These are phyloP conservation scores for Syncephalastrum racemosum DNA, from an alignment of 371 early-diverging fungal species.

Conservation along the genomic window DNA sequence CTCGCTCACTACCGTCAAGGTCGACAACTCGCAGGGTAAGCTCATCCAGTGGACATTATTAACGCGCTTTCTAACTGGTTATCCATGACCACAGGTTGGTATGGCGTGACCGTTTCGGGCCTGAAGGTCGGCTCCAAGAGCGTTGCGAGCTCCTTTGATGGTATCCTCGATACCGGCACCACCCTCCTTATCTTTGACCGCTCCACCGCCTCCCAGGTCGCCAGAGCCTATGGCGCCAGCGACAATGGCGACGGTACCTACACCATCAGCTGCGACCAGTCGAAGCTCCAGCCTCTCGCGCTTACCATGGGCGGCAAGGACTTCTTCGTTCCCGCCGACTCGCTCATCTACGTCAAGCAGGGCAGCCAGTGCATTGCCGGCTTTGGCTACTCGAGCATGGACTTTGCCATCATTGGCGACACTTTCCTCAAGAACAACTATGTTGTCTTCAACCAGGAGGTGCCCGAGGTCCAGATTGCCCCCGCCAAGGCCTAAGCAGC, in stretches of 20 bases:
- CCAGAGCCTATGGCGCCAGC: conserved; percentile 18
- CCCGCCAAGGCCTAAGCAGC: conserved; percentile 15
- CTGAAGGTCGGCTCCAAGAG: neutral
- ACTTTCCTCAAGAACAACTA: conserved; percentile 52
- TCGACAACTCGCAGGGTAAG: conserved; percentile 27
- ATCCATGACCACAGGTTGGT: conserved; percentile 9
- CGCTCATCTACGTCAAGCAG: conserved; percentile 20
- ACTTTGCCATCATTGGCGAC: conserved; percentile 35
- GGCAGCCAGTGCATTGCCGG: conserved; percentile 21
- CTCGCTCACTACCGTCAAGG: conserved; percentile 39
- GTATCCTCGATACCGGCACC: conserved; percentile 32
- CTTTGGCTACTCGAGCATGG: conserved; percentile 28
- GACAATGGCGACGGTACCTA: conserved; percentile 29
- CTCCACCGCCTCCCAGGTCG: conserved; percentile 14
- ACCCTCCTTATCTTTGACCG: conserved; percentile 25
- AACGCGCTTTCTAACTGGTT: no score
- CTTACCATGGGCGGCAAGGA: conserved; percentile 20
- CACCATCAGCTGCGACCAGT: conserved; percentile 24
- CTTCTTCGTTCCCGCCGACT: conserved; percentile 22
- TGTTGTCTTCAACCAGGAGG: conserved; percentile 23
- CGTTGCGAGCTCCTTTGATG: conserved; percentile 11
- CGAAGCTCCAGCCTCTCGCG: conserved; percentile 17
- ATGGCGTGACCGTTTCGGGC: conserved; percentile 8
- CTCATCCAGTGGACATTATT: no score
- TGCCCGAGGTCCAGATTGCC: conserved; percentile 25